Evolutionary conservation across 2,329 filamentous ascomycete genomes (phyloP).

Genomic region (Fusarium sambucinum): DNA sequence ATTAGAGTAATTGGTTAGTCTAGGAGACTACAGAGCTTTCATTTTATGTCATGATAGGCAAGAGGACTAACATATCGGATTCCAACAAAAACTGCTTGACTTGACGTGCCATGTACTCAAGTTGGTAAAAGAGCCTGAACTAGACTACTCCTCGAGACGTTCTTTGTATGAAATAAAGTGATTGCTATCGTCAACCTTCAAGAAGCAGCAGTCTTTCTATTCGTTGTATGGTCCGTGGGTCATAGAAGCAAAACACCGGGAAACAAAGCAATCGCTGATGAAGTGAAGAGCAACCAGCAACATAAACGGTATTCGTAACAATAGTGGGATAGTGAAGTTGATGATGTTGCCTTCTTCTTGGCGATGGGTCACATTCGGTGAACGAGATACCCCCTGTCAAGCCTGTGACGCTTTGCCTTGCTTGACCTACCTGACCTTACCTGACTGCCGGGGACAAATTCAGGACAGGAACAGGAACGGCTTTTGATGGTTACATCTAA

Average conservation of each 20-base stretch:
- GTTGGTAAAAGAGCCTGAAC: neutral
- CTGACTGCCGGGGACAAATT: conserved; percentile 35
- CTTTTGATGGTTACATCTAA: conserved; percentile 6
- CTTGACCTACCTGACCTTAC: conserved; percentile 35
- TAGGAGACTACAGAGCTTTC: neutral
- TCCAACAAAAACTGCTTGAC: neutral
- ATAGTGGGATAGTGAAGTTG: conserved; percentile 6
- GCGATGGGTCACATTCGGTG: conserved; percentile 27
- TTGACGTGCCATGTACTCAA: neutral
- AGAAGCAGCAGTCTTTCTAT: neutral
- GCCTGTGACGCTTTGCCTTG: conserved; percentile 32
- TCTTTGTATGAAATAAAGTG: neutral
- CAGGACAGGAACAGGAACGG: conserved; percentile 9
- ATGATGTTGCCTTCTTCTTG: conserved; percentile 30
- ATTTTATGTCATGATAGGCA: conserved; percentile 24
- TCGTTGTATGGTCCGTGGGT: neutral
- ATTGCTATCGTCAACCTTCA: neutral
- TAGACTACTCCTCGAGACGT: neutral
- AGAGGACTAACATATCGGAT: neutral
- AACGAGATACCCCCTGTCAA: conserved; percentile 22
- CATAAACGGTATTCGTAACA: conserved; percentile 1
- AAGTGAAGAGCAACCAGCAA: neutral
- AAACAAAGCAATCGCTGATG: neutral
- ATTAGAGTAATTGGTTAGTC: neutral
- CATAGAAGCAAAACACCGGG: neutral